Conservation (phyloP, 768 basidiomycete genomes). For the Kwoniella bestiolae region DNA sequence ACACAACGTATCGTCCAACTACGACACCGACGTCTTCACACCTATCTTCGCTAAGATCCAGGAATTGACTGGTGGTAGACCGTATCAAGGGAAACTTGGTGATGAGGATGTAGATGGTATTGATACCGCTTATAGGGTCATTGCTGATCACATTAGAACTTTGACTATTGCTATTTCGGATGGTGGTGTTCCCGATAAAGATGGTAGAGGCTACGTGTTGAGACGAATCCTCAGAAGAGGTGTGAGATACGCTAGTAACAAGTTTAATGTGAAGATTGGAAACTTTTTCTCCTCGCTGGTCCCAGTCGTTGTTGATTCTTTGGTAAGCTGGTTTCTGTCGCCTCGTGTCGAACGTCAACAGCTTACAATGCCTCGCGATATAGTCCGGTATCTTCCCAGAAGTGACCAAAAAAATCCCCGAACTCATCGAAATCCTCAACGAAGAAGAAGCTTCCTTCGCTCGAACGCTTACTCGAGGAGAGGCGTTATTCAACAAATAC, state of each 20-base stretch:
- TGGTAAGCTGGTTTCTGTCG: too few relatives aligned
- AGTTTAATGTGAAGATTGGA: slow-evolving; percentile 87
- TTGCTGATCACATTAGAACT: slow-evolving; percentile 94
- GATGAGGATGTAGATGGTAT: slow-evolving; percentile 93
- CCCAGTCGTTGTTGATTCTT: slow-evolving; percentile 83
- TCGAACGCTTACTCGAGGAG: slow-evolving; percentile 94
- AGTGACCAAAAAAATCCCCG: slow-evolving; percentile 76
- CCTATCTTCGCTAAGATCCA: slow-evolving; percentile 87
- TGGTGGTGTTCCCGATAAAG: slow-evolving; percentile 93
- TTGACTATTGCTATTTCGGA: slow-evolving; percentile 94
- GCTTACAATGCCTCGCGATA: slow-evolving; percentile 27
- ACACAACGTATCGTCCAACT: slow-evolving; percentile 90
- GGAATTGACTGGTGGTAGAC: slow-evolving; percentile 82
- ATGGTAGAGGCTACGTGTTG: slow-evolving; percentile 96
- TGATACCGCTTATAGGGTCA: slow-evolving; percentile 95
- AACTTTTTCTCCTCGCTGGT: slow-evolving; percentile 92
- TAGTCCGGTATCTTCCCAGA: slow-evolving; percentile 91
- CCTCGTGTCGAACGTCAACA: too few relatives aligned
- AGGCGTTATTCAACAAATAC: slow-evolving; percentile 91
- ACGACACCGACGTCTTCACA: slow-evolving; percentile 93
- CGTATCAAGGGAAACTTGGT: slow-evolving; percentile 89
- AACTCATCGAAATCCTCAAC: slow-evolving; percentile 91
- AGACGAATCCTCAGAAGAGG: slow-evolving; percentile 90
- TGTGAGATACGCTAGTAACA: slow-evolving; percentile 93
- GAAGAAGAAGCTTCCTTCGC: slow-evolving; percentile 98